A percentile compares a stretch with the other conserved stretches of the same genome.
Evolutionary conservation across 176 grass and related monocot species (phyloP).

Genomic region (Oryza meridionalis): DNA sequence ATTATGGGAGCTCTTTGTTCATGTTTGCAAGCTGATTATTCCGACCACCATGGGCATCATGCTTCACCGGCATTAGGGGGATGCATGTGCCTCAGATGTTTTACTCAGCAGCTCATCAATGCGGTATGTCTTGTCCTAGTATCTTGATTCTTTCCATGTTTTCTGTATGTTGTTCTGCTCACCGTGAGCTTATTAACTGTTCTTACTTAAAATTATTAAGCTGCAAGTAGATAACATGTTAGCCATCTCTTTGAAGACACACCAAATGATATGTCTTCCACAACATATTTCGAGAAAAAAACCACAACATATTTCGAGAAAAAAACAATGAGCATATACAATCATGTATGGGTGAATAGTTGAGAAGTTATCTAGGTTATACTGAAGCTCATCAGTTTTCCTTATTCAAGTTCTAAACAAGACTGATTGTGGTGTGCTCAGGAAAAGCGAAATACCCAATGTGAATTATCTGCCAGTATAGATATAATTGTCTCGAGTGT

Average conservation of each 20-base stretch:
- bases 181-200: background rate
- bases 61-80: conserved; percentile 41
- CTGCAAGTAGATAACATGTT: background rate
- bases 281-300: too few relatives aligned
- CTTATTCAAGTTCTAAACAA: background rate
- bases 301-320: too few relatives aligned
- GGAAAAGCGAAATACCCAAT: background rate
- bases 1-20: conserved; percentile 91
- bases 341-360: background rate
- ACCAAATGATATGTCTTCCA: background rate
- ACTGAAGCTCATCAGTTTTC: background rate
- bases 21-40: conserved; percentile 68
- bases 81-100: conserved; percentile 84
- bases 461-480: background rate
- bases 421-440: background rate
- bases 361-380: background rate
- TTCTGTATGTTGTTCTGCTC: background rate
- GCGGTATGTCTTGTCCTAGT: conserved; percentile 48
- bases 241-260: background rate
- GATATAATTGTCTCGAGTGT: background rate
- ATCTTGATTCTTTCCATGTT: background rate
- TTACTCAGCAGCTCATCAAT: conserved; percentile 75
- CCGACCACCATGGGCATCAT: conserved; percentile 53
- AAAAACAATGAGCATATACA: background rate
- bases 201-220: background rate